Evolutionary conservation across 345 rosid species (phyloP), one percentile per base, ranked within the genome.

Genomic region (Microcos paniculata): DNA sequence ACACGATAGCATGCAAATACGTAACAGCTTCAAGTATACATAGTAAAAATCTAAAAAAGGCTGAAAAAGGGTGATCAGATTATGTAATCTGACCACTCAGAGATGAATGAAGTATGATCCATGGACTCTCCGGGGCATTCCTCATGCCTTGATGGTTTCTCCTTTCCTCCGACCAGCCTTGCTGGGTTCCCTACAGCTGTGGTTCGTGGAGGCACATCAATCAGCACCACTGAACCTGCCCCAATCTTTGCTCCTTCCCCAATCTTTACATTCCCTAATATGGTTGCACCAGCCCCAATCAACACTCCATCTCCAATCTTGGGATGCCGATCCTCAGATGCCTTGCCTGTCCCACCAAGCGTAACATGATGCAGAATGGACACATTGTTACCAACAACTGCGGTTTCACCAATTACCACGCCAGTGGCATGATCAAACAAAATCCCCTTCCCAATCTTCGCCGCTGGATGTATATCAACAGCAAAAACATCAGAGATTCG

Each of bases 151-250:
- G 88, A 71, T 0, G 96, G 94, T 74, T 77, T 87, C 65, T 89
- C 94, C 79, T 93, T 96, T 23, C 98, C 96, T 72, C 98, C 97
- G 0, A 93, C 96, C 55, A 96, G 88, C 85, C 89, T 93, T 1
- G 99, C 99, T 0, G 98, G 99, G 77, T 95, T 95, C 57, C 99
- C 98, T 15, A 93, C 98, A 0, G 92, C 98, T 1, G 98, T 96
- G 15, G 92, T 88, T 74, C 90, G 81, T 0, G 91, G 86, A 0
- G 97, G 98, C 57, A 96, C 97, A 38, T 90, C 87, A 24, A 89
- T 93, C 75, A 93, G 81, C 67, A 96, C 98, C 6, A 93, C 93
- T 0, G 99, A 96, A 0, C 98, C 98, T 18, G 96, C 98, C 30
- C 99, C 98, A 35, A 96, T 83, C 85, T 96, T 96, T 1, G 99